Evolutionary conservation across 208 protist species (phyloP).

Genomic region (Novymonas esmeraldas): DNA sequence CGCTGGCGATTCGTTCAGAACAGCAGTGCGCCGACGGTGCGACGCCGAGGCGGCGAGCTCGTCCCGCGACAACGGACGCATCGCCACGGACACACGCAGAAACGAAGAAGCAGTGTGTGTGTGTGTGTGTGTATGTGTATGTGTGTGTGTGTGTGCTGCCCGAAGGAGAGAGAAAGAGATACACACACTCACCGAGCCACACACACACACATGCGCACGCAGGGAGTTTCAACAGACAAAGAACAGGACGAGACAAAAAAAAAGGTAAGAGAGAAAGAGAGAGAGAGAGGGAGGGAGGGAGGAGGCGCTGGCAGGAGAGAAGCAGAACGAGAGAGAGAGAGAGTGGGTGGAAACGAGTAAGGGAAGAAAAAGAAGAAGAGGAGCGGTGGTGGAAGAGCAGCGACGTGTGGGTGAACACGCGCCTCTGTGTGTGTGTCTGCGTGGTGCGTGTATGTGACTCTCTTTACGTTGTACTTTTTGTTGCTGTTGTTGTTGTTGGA

Average conservation of each 20-base stretch:
- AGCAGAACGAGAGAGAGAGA: background rate
- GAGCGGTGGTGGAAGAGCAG: too few species aligned
- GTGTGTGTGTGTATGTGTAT: background rate
- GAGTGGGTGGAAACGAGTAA: background rate
- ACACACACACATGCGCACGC: too few species aligned
- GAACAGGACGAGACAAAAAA: background rate
- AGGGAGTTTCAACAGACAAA: too few species aligned
- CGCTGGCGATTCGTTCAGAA: background rate
- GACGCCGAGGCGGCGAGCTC: background rate
- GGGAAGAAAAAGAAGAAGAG: constrained; percentile 23
- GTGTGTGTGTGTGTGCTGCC: too few species aligned
- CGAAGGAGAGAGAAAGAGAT: too few species aligned
- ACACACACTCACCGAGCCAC: too few species aligned
- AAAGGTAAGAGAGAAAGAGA: background rate
- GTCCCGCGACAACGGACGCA: background rate
- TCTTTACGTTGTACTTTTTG: too few species aligned
- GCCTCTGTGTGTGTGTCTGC: too few species aligned
- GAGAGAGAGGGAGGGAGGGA: background rate
- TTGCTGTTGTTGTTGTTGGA: too few species aligned
- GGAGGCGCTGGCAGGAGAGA: background rate
- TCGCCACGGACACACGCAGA: background rate
- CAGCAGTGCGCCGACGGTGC: background rate
- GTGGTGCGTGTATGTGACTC: too few species aligned
- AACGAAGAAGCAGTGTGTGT: background rate
- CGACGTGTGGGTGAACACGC: too few species aligned